phyloP scores from a whole-genome alignment of 129 eudicot genomes.

The Tanacetum coccineum region DNA sequence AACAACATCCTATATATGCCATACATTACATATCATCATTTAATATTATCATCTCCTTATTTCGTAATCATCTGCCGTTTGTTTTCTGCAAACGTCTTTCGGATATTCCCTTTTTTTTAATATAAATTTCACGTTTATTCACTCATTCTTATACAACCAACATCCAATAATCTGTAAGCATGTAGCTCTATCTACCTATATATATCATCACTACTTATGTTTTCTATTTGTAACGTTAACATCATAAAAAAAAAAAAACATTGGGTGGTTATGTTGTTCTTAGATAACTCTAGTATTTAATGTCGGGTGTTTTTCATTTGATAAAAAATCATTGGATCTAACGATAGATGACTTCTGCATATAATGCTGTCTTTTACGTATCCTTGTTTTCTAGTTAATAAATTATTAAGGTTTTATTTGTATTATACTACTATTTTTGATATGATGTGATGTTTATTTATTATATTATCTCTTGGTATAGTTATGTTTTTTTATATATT shows the following conservation, averaged over 20 bases:
- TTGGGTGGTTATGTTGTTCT: too few relatives aligned
- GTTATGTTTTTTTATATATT: constrained; percentile 5
- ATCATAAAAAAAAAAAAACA: too few relatives aligned
- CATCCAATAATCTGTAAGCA: constrained; percentile 8
- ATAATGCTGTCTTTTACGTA: constrained; percentile 3
- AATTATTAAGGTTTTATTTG: constrained; percentile 4
- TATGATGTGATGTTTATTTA: constrained; percentile 10
- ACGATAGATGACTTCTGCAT: neutral
- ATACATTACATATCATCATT: too few relatives aligned
- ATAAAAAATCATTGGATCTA: constrained; percentile 10
- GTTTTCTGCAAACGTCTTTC: constrained; percentile 7
- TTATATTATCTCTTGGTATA: constrained; percentile 13
- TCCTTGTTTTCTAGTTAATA: constrained; percentile 18
- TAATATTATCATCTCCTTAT: neutral
- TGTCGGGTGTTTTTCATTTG: constrained; percentile 1
- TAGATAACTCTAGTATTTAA: too few relatives aligned
- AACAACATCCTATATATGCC: neutral
- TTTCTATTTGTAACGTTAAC: neutral
- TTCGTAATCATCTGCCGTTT: constrained; percentile 2
- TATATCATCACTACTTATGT: neutral
- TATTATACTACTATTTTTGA: neutral
- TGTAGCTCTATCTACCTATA: neutral
- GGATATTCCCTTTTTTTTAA: neutral
- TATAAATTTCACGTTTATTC: too few relatives aligned
- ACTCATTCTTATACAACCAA: too few relatives aligned